phyloP scores from a whole-genome alignment of 306 rosid species.

The Pyrus communis region DNA sequence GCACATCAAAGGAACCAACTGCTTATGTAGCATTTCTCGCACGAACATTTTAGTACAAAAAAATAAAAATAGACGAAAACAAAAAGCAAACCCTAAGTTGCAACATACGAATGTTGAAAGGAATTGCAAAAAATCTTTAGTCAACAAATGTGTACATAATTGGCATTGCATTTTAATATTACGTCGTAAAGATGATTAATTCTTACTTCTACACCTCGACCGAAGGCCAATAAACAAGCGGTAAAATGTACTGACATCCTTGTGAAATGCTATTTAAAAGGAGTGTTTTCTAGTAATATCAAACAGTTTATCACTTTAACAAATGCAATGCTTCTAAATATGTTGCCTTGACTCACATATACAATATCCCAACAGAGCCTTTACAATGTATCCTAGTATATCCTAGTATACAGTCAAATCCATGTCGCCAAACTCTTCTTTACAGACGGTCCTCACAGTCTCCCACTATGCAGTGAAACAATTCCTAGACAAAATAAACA shows the following conservation, averaged over 20 bases:
- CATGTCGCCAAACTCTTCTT: not conserved
- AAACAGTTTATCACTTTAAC: not conserved
- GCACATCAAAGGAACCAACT: conserved; percentile 15
- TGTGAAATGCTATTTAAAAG: not conserved
- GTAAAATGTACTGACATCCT: not conserved
- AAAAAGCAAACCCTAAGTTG: not conserved
- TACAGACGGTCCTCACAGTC: not conserved
- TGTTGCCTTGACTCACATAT: not conserved
- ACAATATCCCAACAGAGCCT: not conserved
- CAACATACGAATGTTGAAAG: not conserved
- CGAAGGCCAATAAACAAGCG: not conserved
- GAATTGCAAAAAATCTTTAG: not conserved
- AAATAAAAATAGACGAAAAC: not conserved
- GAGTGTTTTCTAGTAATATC: not conserved
- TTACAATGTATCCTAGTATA: not conserved
- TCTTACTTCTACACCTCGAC: not conserved
- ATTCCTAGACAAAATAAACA: not conserved
- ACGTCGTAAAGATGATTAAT: not conserved
- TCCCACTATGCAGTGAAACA: not conserved
- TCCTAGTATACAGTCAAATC: not conserved
- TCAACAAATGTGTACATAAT: not conserved
- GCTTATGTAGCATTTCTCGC: not conserved
- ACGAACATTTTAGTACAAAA: not conserved
- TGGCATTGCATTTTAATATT: not conserved
- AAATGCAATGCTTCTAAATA: not conserved